These are phyloP conservation scores for Pseudogymnoascus sp. DNA, from an alignment of 2,329 filamentous ascomycete genomes.

Conservation along the genomic window DNA sequence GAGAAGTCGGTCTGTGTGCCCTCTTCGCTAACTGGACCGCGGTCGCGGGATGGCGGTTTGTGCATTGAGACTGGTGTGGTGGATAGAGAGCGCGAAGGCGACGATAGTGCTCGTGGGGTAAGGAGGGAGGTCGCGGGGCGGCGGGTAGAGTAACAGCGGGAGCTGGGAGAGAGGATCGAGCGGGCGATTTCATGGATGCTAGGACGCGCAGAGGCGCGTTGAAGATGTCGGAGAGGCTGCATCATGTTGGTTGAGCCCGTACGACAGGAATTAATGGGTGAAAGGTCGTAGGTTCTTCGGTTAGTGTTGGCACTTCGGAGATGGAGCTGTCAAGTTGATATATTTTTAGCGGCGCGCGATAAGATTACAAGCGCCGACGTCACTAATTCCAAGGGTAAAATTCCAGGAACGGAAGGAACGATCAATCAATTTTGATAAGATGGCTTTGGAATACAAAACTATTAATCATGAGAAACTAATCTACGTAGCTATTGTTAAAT, in stretches of 20 bases:
- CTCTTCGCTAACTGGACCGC: conserved; percentile 55
- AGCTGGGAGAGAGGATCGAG: background rate
- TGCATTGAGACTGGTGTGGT: conserved; percentile 16
- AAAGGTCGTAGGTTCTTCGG: background rate
- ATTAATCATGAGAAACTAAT: background rate
- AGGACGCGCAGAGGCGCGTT: background rate
- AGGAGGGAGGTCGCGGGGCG: background rate
- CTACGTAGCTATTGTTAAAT: background rate
- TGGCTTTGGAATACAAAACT: background rate
- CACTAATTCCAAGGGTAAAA: background rate
- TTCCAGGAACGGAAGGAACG: background rate
- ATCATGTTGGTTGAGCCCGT: background rate
- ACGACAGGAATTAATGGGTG: background rate
- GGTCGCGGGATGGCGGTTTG: conserved; percentile 42
- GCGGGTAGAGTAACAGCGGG: background rate
- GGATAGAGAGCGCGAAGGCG: conserved; percentile 5
- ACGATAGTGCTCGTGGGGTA: background rate
- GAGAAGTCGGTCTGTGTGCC: conserved; percentile 64
- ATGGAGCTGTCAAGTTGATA: background rate
- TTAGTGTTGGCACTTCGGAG: background rate
- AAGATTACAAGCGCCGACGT: conserved; percentile 5
- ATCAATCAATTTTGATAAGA: background rate
- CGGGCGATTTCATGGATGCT: conserved; percentile 6
- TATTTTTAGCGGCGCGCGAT: conserved; percentile 2
- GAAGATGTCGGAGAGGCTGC: background rate